Percentiles rank a stretch among this genome's conserved stretches.
phyloP scores from a whole-genome alignment of 768 basidiomycete genomes.

The Coprinellus micaceus region DNA sequence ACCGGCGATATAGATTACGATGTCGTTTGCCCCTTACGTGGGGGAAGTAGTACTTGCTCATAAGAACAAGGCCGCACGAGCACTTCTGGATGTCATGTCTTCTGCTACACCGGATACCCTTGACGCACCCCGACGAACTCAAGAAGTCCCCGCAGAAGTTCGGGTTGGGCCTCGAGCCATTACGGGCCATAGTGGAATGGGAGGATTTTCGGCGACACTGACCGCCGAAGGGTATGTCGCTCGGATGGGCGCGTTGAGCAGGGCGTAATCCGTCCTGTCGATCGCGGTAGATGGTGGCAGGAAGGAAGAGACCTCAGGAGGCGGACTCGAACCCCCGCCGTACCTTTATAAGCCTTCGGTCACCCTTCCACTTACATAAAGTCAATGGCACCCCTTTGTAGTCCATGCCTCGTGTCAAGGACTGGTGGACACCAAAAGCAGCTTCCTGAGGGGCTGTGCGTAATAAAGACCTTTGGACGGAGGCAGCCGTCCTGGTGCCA shows the following conservation, averaged over 20 bases:
- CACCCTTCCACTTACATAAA: too few species aligned
- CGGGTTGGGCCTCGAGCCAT: slow-evolving; percentile 6
- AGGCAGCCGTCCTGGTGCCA: too few species aligned
- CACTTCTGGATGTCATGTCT: slow-evolving; percentile 36
- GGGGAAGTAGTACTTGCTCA: slow-evolving; percentile 11
- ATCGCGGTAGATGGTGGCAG: neutral
- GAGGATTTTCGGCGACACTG: too few species aligned
- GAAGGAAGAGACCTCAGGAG: neutral
- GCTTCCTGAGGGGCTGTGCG: too few species aligned
- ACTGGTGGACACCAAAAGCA: too few species aligned
- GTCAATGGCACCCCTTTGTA: too few species aligned
- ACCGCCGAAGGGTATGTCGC: too few species aligned
- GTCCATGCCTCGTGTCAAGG: too few species aligned
- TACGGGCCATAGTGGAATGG: neutral
- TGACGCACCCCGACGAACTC: slow-evolving; percentile 21
- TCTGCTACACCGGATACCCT: slow-evolving; percentile 25
- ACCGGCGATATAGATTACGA: slow-evolving; percentile 13
- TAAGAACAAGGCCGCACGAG: slow-evolving; percentile 31
- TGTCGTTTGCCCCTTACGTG: slow-evolving; percentile 32
- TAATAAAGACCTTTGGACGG: too few species aligned
- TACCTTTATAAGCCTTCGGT: too few species aligned
- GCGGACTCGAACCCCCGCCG: neutral
- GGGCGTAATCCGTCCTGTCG: neutral
- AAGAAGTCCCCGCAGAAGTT: slow-evolving; percentile 26
- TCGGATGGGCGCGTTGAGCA: neutral